phyloP scores from a whole-genome alignment of 208 protist genomes.

The Leishmania guyanensis region DNA sequence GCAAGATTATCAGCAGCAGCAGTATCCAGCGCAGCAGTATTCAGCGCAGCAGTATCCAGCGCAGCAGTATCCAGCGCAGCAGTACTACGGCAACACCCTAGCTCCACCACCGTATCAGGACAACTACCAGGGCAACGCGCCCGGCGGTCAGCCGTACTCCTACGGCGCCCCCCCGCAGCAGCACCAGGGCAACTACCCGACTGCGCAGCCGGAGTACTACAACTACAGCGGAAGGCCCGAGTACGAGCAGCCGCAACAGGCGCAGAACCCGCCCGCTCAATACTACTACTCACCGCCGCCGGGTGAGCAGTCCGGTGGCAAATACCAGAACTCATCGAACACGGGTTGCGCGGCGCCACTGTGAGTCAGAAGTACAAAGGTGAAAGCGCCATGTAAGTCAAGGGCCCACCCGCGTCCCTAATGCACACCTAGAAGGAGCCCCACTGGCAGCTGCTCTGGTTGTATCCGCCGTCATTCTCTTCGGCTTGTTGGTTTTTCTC shows the following conservation, averaged over 20 bases:
- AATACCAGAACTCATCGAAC: background rate
- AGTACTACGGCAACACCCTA: conserved; percentile 6
- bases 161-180: conserved; percentile 32
- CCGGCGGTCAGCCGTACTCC: background rate
- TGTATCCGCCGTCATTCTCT: background rate
- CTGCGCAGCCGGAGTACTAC: conserved; percentile 32
- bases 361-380: background rate
- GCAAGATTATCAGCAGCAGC: background rate
- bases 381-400: background rate
- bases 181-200: conserved; percentile 12
- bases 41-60: conserved; percentile 8
- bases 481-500: background rate
- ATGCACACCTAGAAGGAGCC: background rate
- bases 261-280: background rate
- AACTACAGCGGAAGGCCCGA: conserved; percentile 28
- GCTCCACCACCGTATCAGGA: background rate
- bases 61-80: background rate
- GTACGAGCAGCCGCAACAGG: background rate
- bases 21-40: conserved; percentile 9
- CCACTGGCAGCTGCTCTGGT: background rate
- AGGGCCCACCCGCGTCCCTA: background rate
- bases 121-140: conserved; percentile 7
- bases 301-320: background rate
- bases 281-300: conserved; percentile 10
- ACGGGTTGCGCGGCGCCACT: background rate